Evolutionary conservation across 2,329 filamentous ascomycete species (phyloP), one percentile per base, ranked within the genome.

Genomic region (Sporothrix schenckii): DNA sequence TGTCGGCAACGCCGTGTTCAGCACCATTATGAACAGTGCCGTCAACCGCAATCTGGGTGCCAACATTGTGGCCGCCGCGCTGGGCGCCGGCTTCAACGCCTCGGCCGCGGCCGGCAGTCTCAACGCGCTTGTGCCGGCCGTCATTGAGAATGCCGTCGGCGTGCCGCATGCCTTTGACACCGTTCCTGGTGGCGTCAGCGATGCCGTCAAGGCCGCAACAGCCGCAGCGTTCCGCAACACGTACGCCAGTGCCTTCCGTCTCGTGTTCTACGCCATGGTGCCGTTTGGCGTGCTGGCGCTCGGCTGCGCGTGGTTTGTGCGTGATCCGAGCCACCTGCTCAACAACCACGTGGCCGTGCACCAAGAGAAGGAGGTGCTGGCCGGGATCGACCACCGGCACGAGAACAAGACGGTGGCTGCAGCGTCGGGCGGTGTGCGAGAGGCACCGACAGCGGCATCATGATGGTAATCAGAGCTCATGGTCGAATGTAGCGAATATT

Each of bases 81-180:
- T 58, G 2, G 54, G 30, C 9, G 54, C 54, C 30, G 54, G 54
- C 1, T 58, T 58, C 19, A n/a, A 58, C 5, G n/a, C 52, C 19
- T n/a, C 56, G 2, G 19, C 30, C 4, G 11, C 56, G 1, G 10
- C 34, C 10, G 56, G 19, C 56, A 60, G 27, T 9, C 56, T 60
- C 2, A 16, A 39, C 9, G 56, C 56, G 19, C 56, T 60, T 19
- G 30, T 60, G 30, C 56, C 56, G 4, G 56, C 34, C 56, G 56
- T 60, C 30, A 41, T 60, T 10, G 56, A 60, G 19, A 70, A 84
- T 80, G 34, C 88, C 80, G 16, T 83, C n/a, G 78, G 77, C 78
- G 73, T 85, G 85, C 71, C 88, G 82, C 86, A 89, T 88, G 74
- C 89, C 88, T 63, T 83, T 81, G 73, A 85, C 88, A 4, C 66